phyloP scores from a whole-genome alignment of 2,329 filamentous ascomycete species.

The Diaporthe citriasiana region DNA sequence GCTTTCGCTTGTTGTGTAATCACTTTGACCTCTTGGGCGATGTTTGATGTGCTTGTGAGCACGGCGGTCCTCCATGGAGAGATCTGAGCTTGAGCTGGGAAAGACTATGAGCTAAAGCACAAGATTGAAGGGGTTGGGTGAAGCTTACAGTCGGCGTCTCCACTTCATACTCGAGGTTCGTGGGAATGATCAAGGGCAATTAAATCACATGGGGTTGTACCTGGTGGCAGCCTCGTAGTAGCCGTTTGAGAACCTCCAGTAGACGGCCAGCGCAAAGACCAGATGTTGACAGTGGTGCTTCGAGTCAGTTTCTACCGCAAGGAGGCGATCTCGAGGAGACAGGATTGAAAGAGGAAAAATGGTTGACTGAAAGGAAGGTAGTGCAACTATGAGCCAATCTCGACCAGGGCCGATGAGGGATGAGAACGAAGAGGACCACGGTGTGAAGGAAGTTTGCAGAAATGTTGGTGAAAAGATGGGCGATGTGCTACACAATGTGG shows the following conservation, averaged over 20 bases:
- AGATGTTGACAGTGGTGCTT: not conserved
- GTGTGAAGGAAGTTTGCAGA: not conserved
- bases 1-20: not conserved
- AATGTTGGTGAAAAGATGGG: not conserved
- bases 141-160: conserved; percentile 28
- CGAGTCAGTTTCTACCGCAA: too few species aligned
- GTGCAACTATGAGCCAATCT: not conserved
- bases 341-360: not conserved
- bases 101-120: conserved; percentile 3
- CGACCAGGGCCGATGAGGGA: not conserved
- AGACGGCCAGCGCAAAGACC: not conserved
- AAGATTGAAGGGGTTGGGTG: too few species aligned
- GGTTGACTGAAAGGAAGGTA: not conserved
- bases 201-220: not conserved
- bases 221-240: not conserved
- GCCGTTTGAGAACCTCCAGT: not conserved
- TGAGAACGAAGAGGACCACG: not conserved
- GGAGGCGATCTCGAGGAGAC: not conserved
- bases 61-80: conserved; percentile 31
- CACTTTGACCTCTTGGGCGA: not conserved
- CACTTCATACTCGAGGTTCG: conserved; percentile 16
- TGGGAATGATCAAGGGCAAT: not conserved
- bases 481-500: not conserved
- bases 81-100: conserved; percentile 25
- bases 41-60: conserved; percentile 35